Base-by-base conservation (phyloP, 768 basidiomycete genomes). In the Trametes meyenii region DNA sequence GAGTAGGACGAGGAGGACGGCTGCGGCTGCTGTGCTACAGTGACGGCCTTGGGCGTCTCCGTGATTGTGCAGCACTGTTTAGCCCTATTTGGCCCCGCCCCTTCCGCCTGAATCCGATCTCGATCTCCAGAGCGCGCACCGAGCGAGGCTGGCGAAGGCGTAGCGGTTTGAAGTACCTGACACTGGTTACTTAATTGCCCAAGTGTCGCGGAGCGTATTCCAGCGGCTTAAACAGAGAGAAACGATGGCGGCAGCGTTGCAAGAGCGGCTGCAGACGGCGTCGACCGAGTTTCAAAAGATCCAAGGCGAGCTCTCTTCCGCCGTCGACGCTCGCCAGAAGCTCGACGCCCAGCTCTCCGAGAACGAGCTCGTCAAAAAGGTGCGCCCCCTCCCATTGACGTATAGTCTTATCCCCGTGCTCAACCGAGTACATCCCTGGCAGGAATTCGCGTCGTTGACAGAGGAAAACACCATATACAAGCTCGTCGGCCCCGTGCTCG, bases 321-420 rank as follows among this genome's bases (percentile, higher is more conserved):
- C 83, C 4, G 88, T 98, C 39, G 92, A 94, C 66, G 88, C 86
- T 14, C 81, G 90, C 45, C 93, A 96, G 67, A 83, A 85, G 55
- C 82, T 98, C n/a, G 96, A 96, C 63, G 87, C 94, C 0, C 95
- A 97, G 72, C 76, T 89, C 45, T 87, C 89, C 6, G 96, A 98
- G 77, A 97, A 95, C 75, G 92, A 97, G 73, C 78, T 87, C 50
- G 96, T 98, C 46, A 87, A 93, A 72, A 92, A 96, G 84, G 96
- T 89, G 40, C 19, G 73, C 38, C 43, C 26, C 21, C 53, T 6
- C 24, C 29, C 48, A 17, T 14, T 24, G 40, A 35, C 24, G 10
- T 16, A 3, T 4, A n/a, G 17, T 40, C 17, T 40, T n/a, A 12
- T 13, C 5, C 11, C 5, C 14, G 13, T 19, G 19, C 44, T 45